Evolutionary conservation across 2,329 filamentous ascomycete species (phyloP), one percentile per base, ranked within the genome.

Genomic region (Diaporthe citriasiana): DNA sequence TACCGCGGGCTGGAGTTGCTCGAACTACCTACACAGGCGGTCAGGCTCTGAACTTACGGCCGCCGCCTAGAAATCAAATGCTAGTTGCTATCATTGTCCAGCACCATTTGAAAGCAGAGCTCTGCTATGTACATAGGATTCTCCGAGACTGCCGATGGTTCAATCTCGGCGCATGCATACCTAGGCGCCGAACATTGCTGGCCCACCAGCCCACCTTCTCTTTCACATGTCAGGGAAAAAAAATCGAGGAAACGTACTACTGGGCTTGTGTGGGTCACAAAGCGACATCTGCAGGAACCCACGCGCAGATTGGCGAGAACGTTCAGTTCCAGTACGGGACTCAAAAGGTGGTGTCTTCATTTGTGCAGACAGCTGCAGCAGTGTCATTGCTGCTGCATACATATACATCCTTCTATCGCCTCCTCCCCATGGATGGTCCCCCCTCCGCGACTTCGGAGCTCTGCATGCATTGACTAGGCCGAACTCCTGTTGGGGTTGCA

Each of bases 281-380:
- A 68, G 47, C 47, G 47, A 50, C 47, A 22, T 40, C 63, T 68
- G 63, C 63, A 66, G 63, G 63, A 66, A 66, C 63, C 63, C 63
- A 66, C 45, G 7, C 45, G 63, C 63, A 66, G 63, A 66, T 66
- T 51, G 63, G 45, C 63, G 63, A 66, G 63, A 38, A 51, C 45
- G 30, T 45, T 40, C 33, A 17, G 27, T 53, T 51, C 45, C 45
- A 53, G 45, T 22, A 40, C 33, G 15, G 63, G 33, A 53, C 33
- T 40, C 8, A 17, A 30, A 53, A 68, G 63, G 40, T 68, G 63
- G 63, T 68, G 63, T 53, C 63, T 22, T 68, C 63, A 68, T 68
- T 19, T 53, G 63, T n/a, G n/a, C 63, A 51, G n/a, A 40, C 63
- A 53, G 45, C 47, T 53, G 63, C 63, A 51, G 47, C 47, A 51